Evolutionary conservation across 2,329 filamentous ascomycete species (phyloP), one percentile per base, ranked within the genome.

Genomic region (Cytospora leucostoma): DNA sequence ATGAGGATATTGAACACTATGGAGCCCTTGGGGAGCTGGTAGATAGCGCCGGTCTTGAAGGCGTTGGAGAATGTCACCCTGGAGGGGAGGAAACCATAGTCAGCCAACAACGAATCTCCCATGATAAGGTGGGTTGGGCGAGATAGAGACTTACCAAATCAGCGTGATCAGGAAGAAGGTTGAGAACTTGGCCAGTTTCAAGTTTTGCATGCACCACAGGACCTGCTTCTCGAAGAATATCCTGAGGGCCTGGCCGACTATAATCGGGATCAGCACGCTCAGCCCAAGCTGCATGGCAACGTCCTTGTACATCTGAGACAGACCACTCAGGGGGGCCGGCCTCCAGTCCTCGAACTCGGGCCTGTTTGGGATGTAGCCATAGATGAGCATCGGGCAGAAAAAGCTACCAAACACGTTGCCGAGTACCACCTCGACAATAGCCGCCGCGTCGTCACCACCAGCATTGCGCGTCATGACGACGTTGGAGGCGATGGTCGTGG

Each of bases 401-500:
- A 92, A 90, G 0, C 88, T 83, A 1, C 88, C 89, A 0, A 87
- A 76, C 11, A 91, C 80, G 73, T 92, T 91, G 35, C 88, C 89
- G 52, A 92, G 77, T 10, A 90, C 81, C 1, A 90, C 88, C 70
- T 90, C 88, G 37, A 91, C 87, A 65, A 89, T 80, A 56, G 84
- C 84, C 0, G 86, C 84, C 3, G 84, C 84, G 64, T 87, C 84
- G 68, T 91, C 89, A 6, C 89, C 89, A 44, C 88, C 85, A 0
- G 89, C 85, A 47, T 85, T 80, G 33, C 87, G 78, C 7, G 89
- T 91, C 88, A 91, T 91, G 49, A 91, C 86, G 8, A 90, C 86
- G 71, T 91, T 91, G 53, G 86, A 90, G 8, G 87, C 84, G 69
- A 91, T 89, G 0, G 89, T 91, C 0, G 89, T 92, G 1, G 89